These are phyloP conservation scores for Plasmodium knowlesi DNA, from an alignment of 169 alveolate genomes.

Conservation along the genomic window DNA sequence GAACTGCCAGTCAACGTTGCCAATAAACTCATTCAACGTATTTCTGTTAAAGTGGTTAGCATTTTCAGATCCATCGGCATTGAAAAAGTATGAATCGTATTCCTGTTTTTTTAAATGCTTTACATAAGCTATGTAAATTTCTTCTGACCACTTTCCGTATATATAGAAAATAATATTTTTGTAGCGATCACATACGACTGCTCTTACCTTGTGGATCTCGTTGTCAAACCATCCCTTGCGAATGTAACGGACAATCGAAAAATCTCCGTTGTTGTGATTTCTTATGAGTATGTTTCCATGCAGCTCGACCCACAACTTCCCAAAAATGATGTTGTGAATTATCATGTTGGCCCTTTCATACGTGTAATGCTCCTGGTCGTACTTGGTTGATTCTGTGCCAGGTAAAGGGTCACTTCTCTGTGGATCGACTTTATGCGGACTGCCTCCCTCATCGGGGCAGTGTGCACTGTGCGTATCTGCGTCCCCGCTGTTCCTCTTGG, in stretches of 20 bases:
- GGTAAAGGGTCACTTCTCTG: background rate
- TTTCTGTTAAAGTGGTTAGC: conserved; percentile 1
- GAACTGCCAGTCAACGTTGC: conserved; percentile 61
- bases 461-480: background rate
- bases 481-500: background rate
- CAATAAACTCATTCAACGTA: conserved; percentile 51
- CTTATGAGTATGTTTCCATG: conserved; percentile 86
- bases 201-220: conserved; percentile 85
- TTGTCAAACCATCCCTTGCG: conserved; percentile 90
- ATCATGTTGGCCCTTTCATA: conserved; percentile 89
- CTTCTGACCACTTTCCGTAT: conserved; percentile 84
- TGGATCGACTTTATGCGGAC: background rate
- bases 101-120: conserved; percentile 35
- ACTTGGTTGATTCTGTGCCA: background rate
- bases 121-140: conserved; percentile 62
- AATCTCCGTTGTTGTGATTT: conserved; percentile 88
- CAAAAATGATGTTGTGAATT: conserved; percentile 90
- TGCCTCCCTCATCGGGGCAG: background rate
- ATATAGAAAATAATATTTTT: conserved; percentile 79
- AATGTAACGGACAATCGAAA: conserved; percentile 85
- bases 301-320: conserved; percentile 91
- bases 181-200: conserved; percentile 79
- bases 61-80: conserved; percentile 70
- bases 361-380: conserved; percentile 81
- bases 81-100: conserved; percentile 42